phyloP scores from a whole-genome alignment of 179 eudicot species.

The Vitellaria paradoxa region DNA sequence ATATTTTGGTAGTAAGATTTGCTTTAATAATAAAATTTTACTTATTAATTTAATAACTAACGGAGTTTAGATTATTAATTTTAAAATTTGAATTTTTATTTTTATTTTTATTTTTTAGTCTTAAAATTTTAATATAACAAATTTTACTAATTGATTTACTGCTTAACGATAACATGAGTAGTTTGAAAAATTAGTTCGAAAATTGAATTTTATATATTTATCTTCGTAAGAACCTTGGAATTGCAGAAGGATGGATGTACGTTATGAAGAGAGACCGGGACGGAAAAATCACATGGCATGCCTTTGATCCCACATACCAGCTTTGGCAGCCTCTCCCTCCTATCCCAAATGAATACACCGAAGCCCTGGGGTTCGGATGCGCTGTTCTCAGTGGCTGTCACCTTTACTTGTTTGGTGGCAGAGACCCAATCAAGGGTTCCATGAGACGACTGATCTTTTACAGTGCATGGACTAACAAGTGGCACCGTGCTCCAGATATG shows the following conservation, averaged over 20 bases:
- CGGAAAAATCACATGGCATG: conserved; percentile 79
- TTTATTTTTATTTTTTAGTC: no score
- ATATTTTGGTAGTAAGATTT: no score
- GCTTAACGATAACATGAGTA: no score
- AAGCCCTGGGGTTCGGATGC: conserved; percentile 79
- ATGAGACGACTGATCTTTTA: conserved; percentile 88
- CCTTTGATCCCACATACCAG: conserved; percentile 74
- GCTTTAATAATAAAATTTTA: no score
- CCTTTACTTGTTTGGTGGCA: conserved; percentile 82
- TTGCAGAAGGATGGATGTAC: conserved; percentile 87
- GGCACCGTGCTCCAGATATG: conserved; percentile 97
- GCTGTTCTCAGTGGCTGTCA: conserved; percentile 93
- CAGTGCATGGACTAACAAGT: conserved; percentile 80
- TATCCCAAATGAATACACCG: conserved; percentile 78
- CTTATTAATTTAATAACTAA: no score
- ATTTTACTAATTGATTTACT: no score
- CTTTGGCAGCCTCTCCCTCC: conserved; percentile 94
- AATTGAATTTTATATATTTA: no score
- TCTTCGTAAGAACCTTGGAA: conserved; percentile 39
- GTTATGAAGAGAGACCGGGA: conserved; percentile 79
- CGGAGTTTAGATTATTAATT: no score
- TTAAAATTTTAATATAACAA: no score
- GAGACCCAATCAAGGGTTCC: conserved; percentile 86
- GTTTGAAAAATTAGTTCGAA: no score
- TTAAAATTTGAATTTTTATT: no score